These are phyloP conservation scores for Apiospora koreana DNA, from an alignment of 2,329 filamentous ascomycete genomes.

Conservation along the genomic window DNA sequence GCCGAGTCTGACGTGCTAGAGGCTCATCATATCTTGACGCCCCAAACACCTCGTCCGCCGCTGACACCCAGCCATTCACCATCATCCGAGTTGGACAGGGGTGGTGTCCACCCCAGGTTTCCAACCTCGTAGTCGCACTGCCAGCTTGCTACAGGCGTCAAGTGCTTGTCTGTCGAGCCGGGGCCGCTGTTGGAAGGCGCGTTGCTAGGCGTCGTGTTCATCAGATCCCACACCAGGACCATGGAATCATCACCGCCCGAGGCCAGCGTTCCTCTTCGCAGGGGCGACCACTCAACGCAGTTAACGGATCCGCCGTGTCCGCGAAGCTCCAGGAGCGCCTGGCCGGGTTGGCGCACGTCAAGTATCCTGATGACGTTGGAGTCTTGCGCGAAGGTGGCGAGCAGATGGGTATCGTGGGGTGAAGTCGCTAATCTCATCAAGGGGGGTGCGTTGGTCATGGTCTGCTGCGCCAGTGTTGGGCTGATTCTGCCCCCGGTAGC, in stretches of 20 bases:
- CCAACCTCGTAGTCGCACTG: constrained; percentile 84
- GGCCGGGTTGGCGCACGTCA: constrained; percentile 93
- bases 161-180: constrained; percentile 55
- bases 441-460: constrained; percentile 75
- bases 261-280: constrained; percentile 81
- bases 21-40: constrained; percentile 52
- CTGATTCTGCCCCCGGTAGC: constrained; percentile 65
- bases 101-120: constrained; percentile 83
- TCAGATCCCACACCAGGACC: constrained; percentile 90
- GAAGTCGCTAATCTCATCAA: constrained; percentile 83
- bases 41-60: constrained; percentile 80
- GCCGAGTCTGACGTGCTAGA: not conserved
- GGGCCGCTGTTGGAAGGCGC: constrained; percentile 50
- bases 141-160: constrained; percentile 75
- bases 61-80: constrained; percentile 85
- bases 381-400: constrained; percentile 96
- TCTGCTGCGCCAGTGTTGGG: constrained; percentile 75
- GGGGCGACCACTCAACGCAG: constrained; percentile 93
- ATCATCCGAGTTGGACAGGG: constrained; percentile 65
- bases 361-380: constrained; percentile 91
- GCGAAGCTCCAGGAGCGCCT: constrained; percentile 88
- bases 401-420: constrained; percentile 90
- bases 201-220: constrained; percentile 61
- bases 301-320: constrained; percentile 86
- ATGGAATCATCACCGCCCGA: constrained; percentile 91